These are phyloP conservation scores for Claviceps sp. DNA, from an alignment of 2,329 filamentous ascomycete species.

Conservation along the genomic window DNA sequence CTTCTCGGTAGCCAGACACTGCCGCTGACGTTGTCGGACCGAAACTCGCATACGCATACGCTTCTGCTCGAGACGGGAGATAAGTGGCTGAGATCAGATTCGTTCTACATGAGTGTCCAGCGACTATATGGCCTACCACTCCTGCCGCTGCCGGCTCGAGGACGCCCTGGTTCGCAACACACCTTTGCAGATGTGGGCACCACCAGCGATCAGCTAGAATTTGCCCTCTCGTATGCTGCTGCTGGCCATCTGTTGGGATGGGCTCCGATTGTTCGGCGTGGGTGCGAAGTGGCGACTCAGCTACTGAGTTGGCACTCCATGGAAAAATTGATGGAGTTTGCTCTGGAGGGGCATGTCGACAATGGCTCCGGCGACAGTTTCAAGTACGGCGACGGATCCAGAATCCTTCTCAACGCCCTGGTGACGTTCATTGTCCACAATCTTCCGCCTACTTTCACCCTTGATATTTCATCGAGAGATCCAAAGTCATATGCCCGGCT, in stretches of 20 bases:
- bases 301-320: constrained; percentile 50
- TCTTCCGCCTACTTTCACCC: constrained; percentile 45
- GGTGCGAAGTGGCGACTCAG: constrained; percentile 43
- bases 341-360: constrained; percentile 27
- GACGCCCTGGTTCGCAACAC: constrained; percentile 12
- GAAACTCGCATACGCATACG: constrained; percentile 14
- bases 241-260: constrained; percentile 46
- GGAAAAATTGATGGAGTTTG: constrained; percentile 47
- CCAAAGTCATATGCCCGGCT: constrained; percentile 26
- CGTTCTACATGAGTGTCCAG: constrained; percentile 44
- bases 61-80: constrained; percentile 34
- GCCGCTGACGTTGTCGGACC: constrained; percentile 16
- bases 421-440: constrained; percentile 46
- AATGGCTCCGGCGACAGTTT: constrained; percentile 31
- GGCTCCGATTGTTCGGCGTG: constrained; percentile 39
- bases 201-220: constrained; percentile 32
- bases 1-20: constrained; percentile 15
- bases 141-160: constrained; percentile 21
- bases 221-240: constrained; percentile 51
- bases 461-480: constrained; percentile 33
- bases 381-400: constrained; percentile 37
- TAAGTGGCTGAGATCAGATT: constrained; percentile 39
- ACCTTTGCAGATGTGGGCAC: constrained; percentile 25
- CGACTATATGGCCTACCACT: constrained; percentile 42
- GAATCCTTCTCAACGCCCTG: constrained; percentile 38